These are phyloP conservation scores for Takakia lepidozioides DNA, from an alignment of 225 moss, liverwort and hornwort genomes.

Conservation along the genomic window DNA sequence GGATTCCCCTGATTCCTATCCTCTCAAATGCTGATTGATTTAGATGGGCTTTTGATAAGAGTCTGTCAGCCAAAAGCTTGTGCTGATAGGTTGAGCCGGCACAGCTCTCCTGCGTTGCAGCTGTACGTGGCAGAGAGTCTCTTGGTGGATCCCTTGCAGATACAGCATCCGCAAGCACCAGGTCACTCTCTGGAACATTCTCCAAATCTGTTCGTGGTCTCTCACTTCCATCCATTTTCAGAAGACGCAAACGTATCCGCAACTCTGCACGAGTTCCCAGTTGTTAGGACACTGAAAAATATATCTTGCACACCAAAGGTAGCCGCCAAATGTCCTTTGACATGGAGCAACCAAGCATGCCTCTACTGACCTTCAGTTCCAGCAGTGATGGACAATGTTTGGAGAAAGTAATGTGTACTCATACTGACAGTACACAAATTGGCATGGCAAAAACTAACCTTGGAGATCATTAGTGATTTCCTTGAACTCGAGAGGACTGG, in stretches of 20 bases:
- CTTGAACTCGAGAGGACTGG: conserved; percentile 47
- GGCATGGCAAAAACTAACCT: too few species aligned
- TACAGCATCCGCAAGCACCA: conserved; percentile 9
- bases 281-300: too few species aligned
- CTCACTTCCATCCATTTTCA: conserved; percentile 41
- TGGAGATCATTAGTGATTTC: conserved; percentile 59
- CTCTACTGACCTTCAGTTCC: too few species aligned
- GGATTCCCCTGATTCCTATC: conserved; percentile 9
- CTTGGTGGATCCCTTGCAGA: conserved; percentile 4
- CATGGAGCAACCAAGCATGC: too few species aligned
- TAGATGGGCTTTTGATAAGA: not conserved
- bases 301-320: too few species aligned
- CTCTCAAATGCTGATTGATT: conserved; percentile 9
- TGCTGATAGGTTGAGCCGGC: conserved; percentile 6
- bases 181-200: conserved; percentile 19
- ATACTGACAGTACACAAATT: too few species aligned
- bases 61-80: not conserved
- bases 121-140: conserved; percentile 17
- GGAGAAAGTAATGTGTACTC: too few species aligned
- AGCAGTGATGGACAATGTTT: too few species aligned
- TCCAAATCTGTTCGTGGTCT: conserved; percentile 32
- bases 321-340: too few species aligned
- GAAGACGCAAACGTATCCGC: conserved; percentile 35
- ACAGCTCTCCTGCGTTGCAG: conserved; percentile 1
- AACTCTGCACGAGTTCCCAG: conserved; percentile 61